phyloP scores from a whole-genome alignment of 352 stramenopile species.

The Globisporangium splendens region DNA sequence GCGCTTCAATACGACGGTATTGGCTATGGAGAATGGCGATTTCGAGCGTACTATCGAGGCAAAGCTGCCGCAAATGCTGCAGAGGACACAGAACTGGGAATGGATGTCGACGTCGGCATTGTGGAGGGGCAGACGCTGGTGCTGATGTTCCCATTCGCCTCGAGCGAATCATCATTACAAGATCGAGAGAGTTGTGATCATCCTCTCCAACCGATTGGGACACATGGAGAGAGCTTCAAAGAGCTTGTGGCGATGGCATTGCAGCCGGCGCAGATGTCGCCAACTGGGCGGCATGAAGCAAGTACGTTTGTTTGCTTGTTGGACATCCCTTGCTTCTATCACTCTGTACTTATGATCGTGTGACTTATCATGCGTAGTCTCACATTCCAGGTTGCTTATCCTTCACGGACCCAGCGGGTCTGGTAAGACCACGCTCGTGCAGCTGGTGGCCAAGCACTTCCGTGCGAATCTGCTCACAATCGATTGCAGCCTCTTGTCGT shows the following conservation, averaged over 20 bases:
- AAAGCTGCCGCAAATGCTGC: not conserved
- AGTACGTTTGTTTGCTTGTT: not conserved
- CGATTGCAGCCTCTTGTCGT: slow-evolving; percentile 57
- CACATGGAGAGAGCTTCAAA: slow-evolving; percentile 32
- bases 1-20: slow-evolving; percentile 44
- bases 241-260: slow-evolving; percentile 43
- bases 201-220: slow-evolving; percentile 29
- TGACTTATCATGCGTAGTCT: slow-evolving; percentile 2
- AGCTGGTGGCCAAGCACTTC: slow-evolving; percentile 43
- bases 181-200: no score
- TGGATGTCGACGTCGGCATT: slow-evolving; percentile 29
- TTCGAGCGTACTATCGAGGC: slow-evolving; percentile 41
- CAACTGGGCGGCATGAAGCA: slow-evolving; percentile 7
- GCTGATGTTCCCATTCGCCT: slow-evolving; percentile 49
- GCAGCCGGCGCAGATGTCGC: not conserved
- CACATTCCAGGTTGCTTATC: slow-evolving; percentile 41
- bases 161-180: not conserved
- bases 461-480: slow-evolving; percentile 54
- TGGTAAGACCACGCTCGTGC: slow-evolving; percentile 70
- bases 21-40: slow-evolving; percentile 59
- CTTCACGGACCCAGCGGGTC: slow-evolving; percentile 62
- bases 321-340: no score
- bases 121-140: slow-evolving; percentile 63
- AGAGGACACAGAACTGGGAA: not conserved
- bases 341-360: no score